phyloP scores from a whole-genome alignment of 140 eudicot genomes.

The Oenanthe javanica region DNA sequence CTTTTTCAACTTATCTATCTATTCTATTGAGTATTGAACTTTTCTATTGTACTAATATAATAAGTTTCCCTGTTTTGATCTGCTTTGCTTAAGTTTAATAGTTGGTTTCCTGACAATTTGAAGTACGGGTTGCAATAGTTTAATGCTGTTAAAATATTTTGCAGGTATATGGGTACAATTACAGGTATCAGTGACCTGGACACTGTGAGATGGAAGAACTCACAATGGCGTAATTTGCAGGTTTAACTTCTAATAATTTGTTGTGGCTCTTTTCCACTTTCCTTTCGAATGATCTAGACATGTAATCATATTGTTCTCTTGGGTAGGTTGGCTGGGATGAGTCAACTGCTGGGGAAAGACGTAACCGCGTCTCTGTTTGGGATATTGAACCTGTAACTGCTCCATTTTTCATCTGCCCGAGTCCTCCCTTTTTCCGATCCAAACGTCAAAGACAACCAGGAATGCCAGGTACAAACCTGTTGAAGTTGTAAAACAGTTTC shows the following conservation, averaged over 20 bases:
- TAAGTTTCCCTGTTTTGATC: neutral
- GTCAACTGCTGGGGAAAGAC: conserved; percentile 95
- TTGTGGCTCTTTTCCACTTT: neutral
- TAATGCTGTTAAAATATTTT: neutral
- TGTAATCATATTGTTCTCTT: conserved; percentile 11
- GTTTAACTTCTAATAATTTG: conserved; percentile 14
- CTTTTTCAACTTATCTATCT: neutral
- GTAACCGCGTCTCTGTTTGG: conserved; percentile 90
- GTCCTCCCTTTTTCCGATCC: conserved; percentile 66
- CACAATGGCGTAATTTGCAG: conserved; percentile 98
- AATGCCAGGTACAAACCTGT: conserved; percentile 49
- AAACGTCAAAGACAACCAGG: conserved; percentile 88
- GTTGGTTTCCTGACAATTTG: neutral
- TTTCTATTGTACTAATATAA: neutral
- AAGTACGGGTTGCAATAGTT: neutral
- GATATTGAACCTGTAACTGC: conserved; percentile 96
- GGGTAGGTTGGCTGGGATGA: conserved; percentile 99
- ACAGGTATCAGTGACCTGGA: conserved; percentile 90
- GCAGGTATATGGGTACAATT: conserved; percentile 97
- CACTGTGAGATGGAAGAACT: conserved; percentile 89
- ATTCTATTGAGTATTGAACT: neutral
- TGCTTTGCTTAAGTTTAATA: neutral
- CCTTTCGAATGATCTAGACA: neutral
- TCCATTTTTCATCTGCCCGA: conserved; percentile 87
- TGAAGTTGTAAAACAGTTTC: neutral